phyloP scores from a whole-genome alignment of 2,329 filamentous ascomycete genomes.

The Colletotrichum godetiae region DNA sequence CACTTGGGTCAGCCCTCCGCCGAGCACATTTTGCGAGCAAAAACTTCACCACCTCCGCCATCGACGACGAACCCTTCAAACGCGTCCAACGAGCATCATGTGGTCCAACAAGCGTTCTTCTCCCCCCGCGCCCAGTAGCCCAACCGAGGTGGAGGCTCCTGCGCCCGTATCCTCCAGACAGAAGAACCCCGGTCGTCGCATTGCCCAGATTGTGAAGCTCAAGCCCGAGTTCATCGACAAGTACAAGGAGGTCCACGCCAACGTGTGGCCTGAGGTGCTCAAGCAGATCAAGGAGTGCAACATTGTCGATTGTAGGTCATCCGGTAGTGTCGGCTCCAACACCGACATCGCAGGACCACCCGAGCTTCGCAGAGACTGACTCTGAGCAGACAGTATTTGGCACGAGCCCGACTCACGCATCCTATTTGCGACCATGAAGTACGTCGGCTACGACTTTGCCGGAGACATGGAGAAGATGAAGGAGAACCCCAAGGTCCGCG shows the following conservation, averaged over 20 bases:
- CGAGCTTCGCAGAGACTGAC: neutral
- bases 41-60: conserved; percentile 8
- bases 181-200: conserved; percentile 62
- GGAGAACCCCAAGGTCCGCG: conserved; percentile 76
- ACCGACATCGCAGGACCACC: neutral
- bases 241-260: conserved; percentile 80
- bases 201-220: conserved; percentile 80
- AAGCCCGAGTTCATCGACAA: conserved; percentile 73
- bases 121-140: conserved; percentile 12
- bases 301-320: conserved; percentile 75
- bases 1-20: conserved; percentile 19
- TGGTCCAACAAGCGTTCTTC: conserved; percentile 34
- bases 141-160: conserved; percentile 26
- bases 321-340: neutral
- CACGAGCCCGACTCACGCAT: conserved; percentile 71
- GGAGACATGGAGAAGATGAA: conserved; percentile 83
- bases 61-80: conserved; percentile 14
- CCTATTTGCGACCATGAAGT: conserved; percentile 83
- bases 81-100: conserved; percentile 11
- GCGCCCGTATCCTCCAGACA: conserved; percentile 36
- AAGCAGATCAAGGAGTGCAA: conserved; percentile 81
- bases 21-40: conserved; percentile 18
- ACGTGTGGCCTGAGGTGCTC: conserved; percentile 82
- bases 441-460: conserved; percentile 77
- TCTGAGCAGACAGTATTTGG: conserved; percentile 74